Base-by-base conservation (phyloP, 2,329 filamentous ascomycete species). In the Aspergillus unguis region DNA sequence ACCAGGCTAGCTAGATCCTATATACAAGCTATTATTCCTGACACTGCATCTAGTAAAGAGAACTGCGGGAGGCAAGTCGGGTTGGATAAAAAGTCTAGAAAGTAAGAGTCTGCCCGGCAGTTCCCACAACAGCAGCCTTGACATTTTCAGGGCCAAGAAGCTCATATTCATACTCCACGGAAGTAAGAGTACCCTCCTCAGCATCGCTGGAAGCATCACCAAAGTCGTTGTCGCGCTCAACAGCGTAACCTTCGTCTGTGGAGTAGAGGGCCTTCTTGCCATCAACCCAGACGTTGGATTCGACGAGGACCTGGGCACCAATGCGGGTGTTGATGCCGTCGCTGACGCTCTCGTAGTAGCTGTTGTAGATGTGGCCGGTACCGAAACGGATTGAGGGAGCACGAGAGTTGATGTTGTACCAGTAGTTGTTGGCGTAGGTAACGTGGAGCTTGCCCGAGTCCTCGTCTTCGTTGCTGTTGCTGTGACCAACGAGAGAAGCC, bases 381-480 rank as follows among this genome's bases (percentile, higher is more conserved):
- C 85, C 85, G 72, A 87, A 88, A 59, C 85, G 83, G 66, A 86
- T 66, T 3, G 79, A 82, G 4, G 85, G 85, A 0, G 72, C 74
- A 50, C 85, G 84, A 6, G 80, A 84, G 76, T 85, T 83, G 65
- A 86, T 70, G 74, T 86, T 85, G 59, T 65, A 63, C 77, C 78
- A 87, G 75, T 81, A 76, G 79, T 87, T 87, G 76, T 86, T 81
- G 71, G 79, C 77, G 67, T 85, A 85, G 51, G 85, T 87, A 50
- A 88, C 74, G 64, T 75, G 80, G 42, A 87, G 75, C 64, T 84
- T 76, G 58, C 84, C 84, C 6, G 65, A 80, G 71, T 88, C 85
- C 59, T 85, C 79, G 45, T 63, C 71, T 32, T 58, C 71, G 72
- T 85, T 85, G 70, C 57, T 76, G 75, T 85, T 80, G 35, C 76